Evolutionary conservation across 148 eudicot species (phyloP), one percentile per base, ranked within the genome.

Genomic region (Silene conica): DNA sequence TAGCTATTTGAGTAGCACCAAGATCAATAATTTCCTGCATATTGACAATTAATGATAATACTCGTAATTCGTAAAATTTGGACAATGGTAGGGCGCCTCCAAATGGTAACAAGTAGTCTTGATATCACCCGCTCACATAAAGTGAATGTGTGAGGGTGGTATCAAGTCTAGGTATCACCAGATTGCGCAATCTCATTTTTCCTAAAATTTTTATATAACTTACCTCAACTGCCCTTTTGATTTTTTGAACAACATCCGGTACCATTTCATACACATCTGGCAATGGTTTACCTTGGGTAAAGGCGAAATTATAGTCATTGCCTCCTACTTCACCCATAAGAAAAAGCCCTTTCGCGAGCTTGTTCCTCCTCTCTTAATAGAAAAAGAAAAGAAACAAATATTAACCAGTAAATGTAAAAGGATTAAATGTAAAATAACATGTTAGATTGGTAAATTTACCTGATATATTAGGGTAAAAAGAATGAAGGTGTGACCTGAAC

Each of bases 11-110:
- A 19, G 26, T 65, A 8, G 83, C 85, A 4, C 85, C 85, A 15
- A 83, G 58, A 50, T 65, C 54, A 28, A 83, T 80, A 69, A 83
- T 82, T 70, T 73, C 82, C 85, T 82, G 80, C 82, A 71, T 23
- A 1, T n/a, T n/a, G n/a, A n/a, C n/a, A n/a, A n/a, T n/a, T n/a
- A n/a, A n/a, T n/a, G n/a, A n/a, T n/a, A n/a, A n/a, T n/a, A n/a
- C n/a, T n/a, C n/a, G n/a, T n/a, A n/a, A 34, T 3, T 34, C 9
- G 43, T 5, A 38, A 38, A 6, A 6, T 38, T 6, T 38, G 1
- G 43, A 7, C 8, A 38, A 38, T 38, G 43, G 7, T 38, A 38
- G 9, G 43, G 43, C 8, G 43, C 9, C 8, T 38, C 43, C 43
- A 6, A 0, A 9, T 38, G 43, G 9, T 34, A 1, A 3, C 41